Evolutionary conservation across 179 eudicot genomes (phyloP).

Genomic region (Dionaea muscipula): DNA sequence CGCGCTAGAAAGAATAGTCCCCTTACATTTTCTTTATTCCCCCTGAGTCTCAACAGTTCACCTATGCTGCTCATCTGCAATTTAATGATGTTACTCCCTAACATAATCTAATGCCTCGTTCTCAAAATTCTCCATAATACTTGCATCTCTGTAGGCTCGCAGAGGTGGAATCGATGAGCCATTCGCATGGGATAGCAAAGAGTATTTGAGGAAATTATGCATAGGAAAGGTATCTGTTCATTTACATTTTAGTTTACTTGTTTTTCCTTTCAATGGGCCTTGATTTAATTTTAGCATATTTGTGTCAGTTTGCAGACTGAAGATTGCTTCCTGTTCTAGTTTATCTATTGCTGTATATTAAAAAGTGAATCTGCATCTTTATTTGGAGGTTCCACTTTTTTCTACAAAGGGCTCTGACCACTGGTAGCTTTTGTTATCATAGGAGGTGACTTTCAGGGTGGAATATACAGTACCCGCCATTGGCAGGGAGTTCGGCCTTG

Average conservation of each 20-base stretch:
- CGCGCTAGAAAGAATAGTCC: too few species aligned
- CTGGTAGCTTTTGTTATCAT: slow-evolving; percentile 5
- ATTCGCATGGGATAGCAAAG: slow-evolving; percentile 98
- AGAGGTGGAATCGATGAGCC: slow-evolving; percentile 79
- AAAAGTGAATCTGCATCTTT: not conserved
- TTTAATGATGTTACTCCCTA: slow-evolving; percentile 1
- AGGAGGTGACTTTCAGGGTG: slow-evolving; percentile 80
- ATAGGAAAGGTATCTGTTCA: slow-evolving; percentile 71
- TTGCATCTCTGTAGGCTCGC: slow-evolving; percentile 54
- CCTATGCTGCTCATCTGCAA: too few species aligned
- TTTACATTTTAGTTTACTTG: not conserved
- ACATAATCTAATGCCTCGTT: not conserved
- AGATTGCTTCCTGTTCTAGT: not conserved
- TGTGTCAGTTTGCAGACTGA: not conserved
- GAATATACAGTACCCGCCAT: slow-evolving; percentile 59
- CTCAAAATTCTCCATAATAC: too few species aligned
- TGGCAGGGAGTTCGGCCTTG: slow-evolving; percentile 76
- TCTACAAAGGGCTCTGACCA: not conserved
- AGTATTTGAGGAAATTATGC: slow-evolving; percentile 76
- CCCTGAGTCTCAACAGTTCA: too few species aligned
- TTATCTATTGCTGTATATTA: too few species aligned
- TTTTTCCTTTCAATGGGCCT: not conserved
- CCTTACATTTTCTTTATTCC: too few species aligned
- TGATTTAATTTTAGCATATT: not conserved
- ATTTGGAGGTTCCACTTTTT: not conserved